Conservation (phyloP, 1,139 yeast genomes). For the Yamadazyma pseudoaaseri region DNA sequence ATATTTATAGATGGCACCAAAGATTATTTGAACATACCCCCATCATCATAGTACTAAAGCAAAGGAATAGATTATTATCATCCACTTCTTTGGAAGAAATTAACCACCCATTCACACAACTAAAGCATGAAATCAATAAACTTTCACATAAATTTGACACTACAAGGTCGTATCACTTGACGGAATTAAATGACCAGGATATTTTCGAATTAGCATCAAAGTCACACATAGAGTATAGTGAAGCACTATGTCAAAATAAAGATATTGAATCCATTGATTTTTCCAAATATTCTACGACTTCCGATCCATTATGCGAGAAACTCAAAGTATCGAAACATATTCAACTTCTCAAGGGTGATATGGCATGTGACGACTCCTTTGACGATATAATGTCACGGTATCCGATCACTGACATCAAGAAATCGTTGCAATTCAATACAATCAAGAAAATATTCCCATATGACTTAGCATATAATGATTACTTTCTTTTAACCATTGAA, state of each 20-base stretch:
- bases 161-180: constrained; percentile 28
- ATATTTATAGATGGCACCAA: constrained; percentile 30
- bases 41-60: constrained; percentile 29
- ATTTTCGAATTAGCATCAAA: constrained; percentile 26
- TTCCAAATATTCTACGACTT: background rate
- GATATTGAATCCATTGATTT: constrained; percentile 6
- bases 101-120: constrained; percentile 21
- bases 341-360: constrained; percentile 6
- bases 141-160: constrained; percentile 10
- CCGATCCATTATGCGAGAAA: constrained; percentile 8
- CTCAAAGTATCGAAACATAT: constrained; percentile 8
- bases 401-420: constrained; percentile 4
- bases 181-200: constrained; percentile 28
- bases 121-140: constrained; percentile 14
- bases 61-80: constrained; percentile 28
- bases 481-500: constrained; percentile 24
- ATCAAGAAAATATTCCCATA: constrained; percentile 26
- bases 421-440: constrained; percentile 4
- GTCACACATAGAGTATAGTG: constrained; percentile 3
- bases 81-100: constrained; percentile 24
- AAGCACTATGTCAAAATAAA: background rate
- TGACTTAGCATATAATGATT: constrained; percentile 29
- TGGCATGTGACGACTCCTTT: constrained; percentile 2
- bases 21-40: constrained; percentile 31
- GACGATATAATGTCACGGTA: constrained; percentile 6